Base-by-base conservation (phyloP, 2,329 filamentous ascomycete genomes). In the Mycosphaerella arachidis region DNA sequence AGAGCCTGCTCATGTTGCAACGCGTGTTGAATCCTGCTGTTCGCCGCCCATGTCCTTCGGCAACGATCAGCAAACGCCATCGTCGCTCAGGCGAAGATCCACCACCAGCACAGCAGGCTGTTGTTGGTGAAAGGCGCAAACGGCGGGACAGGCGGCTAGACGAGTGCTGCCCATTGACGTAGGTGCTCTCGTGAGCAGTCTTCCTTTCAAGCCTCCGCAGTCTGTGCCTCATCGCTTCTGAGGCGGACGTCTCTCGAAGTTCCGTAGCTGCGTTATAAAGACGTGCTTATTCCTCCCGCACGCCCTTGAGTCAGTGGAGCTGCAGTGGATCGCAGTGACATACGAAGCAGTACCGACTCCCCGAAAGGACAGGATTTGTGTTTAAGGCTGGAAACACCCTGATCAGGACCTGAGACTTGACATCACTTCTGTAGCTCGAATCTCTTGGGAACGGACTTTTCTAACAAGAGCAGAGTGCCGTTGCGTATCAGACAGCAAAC, bases 111-210 rank as follows among this genome's bases (percentile, higher is more conserved):
- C n/a, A n/a, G n/a, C n/a, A 43, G n/a, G 40, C 40, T 18, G 40
- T n/a, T 43, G 40, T 43, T 43, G 40, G 40, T 43, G n/a, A 7
- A 8, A 13, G 48, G 50, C 30, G 50, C 50, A 35, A 35, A 35
- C 6, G 27, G 29, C 50, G 50, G 50, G n/a, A 35, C 24, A 52
- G 30, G 50, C 50, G 50, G 30, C 30, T 35, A 35, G 50, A 20
- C 50, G 27, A 43, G 40, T 18, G 50, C 50, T 52, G 50, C 29
- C 50, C n/a, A 31, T 52, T 52, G 50, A 52, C 50, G 50, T 52
- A 52, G 50, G 29, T 52, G 50, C 50, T 29, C 50, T 52, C 50
- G 50, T 52, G 30, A 13, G 16, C 50, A 50, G 12, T 9, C 3
- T 27, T 50, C 24, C 46, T 30, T 50, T 50, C 29, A 30, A n/a